These are phyloP conservation scores for Spongospora subterranea DNA, from an alignment of 208 protist genomes.

Conservation along the genomic window DNA sequence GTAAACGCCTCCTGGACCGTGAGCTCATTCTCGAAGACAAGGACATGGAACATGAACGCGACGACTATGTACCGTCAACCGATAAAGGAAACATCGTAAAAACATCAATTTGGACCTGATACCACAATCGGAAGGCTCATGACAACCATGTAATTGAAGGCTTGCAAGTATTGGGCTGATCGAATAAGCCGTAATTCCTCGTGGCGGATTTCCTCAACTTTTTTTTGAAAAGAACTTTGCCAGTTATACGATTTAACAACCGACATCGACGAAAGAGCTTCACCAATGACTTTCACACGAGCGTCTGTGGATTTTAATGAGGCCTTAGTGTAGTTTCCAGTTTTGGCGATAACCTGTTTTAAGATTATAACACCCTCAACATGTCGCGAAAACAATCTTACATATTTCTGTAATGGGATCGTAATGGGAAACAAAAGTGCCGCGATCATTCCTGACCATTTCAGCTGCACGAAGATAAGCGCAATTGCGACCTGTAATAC, in stretches of 20 bases:
- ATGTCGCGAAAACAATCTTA: background rate
- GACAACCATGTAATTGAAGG: slow-evolving; percentile 6
- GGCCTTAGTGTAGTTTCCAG: background rate
- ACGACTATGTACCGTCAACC: background rate
- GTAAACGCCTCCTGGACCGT: slow-evolving; percentile 34
- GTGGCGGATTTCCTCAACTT: background rate
- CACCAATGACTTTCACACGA: slow-evolving; percentile 24
- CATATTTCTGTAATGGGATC: slow-evolving; percentile 62
- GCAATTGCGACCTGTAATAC: background rate
- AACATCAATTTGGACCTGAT: background rate
- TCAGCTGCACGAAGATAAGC: slow-evolving; percentile 2
- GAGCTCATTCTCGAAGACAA: slow-evolving; percentile 1
- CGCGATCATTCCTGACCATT: slow-evolving; percentile 47
- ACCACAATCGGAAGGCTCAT: background rate
- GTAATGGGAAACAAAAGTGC: slow-evolving; percentile 42
- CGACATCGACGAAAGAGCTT: slow-evolving; percentile 27
- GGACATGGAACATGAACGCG: slow-evolving; percentile 15
- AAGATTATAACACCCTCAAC: background rate
- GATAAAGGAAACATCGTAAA: background rate
- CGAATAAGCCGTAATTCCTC: background rate
- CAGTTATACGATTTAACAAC: slow-evolving; percentile 47
- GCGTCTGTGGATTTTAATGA: background rate
- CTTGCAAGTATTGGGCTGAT: slow-evolving; percentile 4
- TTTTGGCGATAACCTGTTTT: background rate
- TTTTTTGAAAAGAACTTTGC: background rate